Conservation (phyloP, 176 grass and related monocot genomes). For the Poa pratensis region DNA sequence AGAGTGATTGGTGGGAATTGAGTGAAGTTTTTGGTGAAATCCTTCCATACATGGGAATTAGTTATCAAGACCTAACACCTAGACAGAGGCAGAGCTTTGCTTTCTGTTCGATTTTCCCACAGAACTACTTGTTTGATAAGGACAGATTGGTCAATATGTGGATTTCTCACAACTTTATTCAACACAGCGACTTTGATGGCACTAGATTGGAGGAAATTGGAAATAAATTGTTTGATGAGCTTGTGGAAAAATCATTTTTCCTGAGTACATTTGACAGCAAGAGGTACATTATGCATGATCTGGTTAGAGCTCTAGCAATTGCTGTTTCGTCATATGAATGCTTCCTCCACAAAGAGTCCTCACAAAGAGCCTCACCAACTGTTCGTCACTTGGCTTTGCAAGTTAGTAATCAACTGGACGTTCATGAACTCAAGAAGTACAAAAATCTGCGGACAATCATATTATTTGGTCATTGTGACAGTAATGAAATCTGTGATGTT, state of each 20-base stretch:
- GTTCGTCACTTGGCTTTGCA: constrained; percentile 15
- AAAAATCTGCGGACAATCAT: constrained; percentile 21
- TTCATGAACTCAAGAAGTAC: background rate
- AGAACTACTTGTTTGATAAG: constrained; percentile 10
- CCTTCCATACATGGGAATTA: constrained; percentile 10
- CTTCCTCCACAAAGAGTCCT: background rate
- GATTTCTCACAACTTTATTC: background rate
- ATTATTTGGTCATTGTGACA: background rate
- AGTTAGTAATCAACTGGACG: background rate
- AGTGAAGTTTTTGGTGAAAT: constrained; percentile 3
- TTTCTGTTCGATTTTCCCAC: constrained; percentile 14
- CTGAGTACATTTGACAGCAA: background rate
- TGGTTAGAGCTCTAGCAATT: constrained; percentile 1
- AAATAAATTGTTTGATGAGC: constrained; percentile 1
- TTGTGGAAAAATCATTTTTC: constrained; percentile 16
- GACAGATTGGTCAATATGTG: constrained; percentile 15
- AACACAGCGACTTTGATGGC: background rate
- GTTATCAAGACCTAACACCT: constrained; percentile 7
- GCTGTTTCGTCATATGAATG: constrained; percentile 21
- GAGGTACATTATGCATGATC: constrained; percentile 11
- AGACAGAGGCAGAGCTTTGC: constrained; percentile 7
- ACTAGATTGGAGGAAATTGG: background rate
- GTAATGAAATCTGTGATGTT: background rate
- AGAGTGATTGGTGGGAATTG: constrained; percentile 16
- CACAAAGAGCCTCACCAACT: background rate